phyloP scores from a whole-genome alignment of 768 basidiomycete genomes.

The Russula sp. region DNA sequence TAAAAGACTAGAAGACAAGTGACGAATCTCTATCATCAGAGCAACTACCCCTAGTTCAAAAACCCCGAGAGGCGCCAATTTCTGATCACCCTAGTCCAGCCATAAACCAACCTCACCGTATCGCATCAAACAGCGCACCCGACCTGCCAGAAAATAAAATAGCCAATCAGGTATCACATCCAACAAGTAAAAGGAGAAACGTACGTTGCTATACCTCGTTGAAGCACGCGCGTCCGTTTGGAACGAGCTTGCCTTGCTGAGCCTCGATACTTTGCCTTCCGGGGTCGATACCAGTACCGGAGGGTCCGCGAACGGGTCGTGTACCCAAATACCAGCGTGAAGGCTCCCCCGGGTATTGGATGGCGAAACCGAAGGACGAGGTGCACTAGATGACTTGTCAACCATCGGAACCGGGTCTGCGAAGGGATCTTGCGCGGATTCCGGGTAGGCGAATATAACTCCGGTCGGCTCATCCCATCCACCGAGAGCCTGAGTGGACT shows the following conservation, averaged over 20 bases:
- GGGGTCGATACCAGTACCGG: neutral
- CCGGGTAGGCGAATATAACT: neutral
- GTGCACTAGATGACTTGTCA: neutral
- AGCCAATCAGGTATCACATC: neutral
- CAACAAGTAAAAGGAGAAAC: neutral
- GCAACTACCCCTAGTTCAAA: neutral
- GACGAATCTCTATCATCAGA: neutral
- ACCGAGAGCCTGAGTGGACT: neutral
- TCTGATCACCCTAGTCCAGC: neutral
- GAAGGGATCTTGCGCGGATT: neutral
- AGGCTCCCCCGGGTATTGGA: neutral
- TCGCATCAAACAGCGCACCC: slow-evolving; percentile 34
- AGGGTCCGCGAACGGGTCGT: slow-evolving; percentile 6
- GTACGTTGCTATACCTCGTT: neutral
- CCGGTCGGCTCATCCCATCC: neutral
- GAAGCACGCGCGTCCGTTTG: neutral
- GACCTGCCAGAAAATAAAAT: slow-evolving; percentile 34
- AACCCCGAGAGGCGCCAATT: neutral
- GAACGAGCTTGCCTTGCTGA: slow-evolving; percentile 2
- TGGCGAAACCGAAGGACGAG: neutral
- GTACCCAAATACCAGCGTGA: neutral
- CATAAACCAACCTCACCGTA: neutral
- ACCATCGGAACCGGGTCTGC: neutral
- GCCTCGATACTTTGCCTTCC: neutral
- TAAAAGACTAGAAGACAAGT: too few species aligned